Evolutionary conservation across 129 eudicot genomes (phyloP), one percentile per base, ranked within the genome.

Genomic region (Solidago caesia): DNA sequence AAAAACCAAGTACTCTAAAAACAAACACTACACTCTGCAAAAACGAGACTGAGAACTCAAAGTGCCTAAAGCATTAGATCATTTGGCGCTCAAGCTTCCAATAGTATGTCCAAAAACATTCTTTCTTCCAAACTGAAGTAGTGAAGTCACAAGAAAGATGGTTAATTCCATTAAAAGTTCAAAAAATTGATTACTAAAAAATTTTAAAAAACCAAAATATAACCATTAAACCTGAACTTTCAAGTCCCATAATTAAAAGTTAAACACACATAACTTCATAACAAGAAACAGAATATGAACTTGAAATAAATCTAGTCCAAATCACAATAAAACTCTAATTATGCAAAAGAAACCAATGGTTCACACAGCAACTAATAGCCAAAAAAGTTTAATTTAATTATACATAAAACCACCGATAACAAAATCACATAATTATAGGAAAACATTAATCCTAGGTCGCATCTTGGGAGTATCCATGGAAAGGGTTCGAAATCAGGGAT

Each of bases 1-100:
- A 13, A 74, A 47, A 7, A 43, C 52, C 51, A 62, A 77, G 51
- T 70, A 41, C 14, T 26, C 76, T 39, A n/a, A 11, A 68, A 70
- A 12, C 64, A 12, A 2, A 33, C 46, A 71, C 33, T 44, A 44
- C 7, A 1, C 52, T 5, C 41, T 15, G 65, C 64, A 64, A 77
- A 66, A 68, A 14, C 21, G 0, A 62, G 59, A 21, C 21, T 21
- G 55, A 13, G 39, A 14, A 13, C 48, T 51, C 39, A 13, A 64
- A 51, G 13, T 5, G 4, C 1, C 63, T 33, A 64, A 25, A 51
- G 13, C 43, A 25, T 6, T 43, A 55, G 15, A 52, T 16, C 13
- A n/a, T 26, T 67, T 57, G 5, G n/a, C 63, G 70, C 8, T 41
- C 58, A 6, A 64, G 48, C 15, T 13, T 29, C 39, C 42, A 69